A percentile compares a stretch with the other conserved stretches of the same genome.
phyloP scores from a whole-genome alignment of 1,284 basidiomycete genomes.

The Salmacisia buchloeana region DNA sequence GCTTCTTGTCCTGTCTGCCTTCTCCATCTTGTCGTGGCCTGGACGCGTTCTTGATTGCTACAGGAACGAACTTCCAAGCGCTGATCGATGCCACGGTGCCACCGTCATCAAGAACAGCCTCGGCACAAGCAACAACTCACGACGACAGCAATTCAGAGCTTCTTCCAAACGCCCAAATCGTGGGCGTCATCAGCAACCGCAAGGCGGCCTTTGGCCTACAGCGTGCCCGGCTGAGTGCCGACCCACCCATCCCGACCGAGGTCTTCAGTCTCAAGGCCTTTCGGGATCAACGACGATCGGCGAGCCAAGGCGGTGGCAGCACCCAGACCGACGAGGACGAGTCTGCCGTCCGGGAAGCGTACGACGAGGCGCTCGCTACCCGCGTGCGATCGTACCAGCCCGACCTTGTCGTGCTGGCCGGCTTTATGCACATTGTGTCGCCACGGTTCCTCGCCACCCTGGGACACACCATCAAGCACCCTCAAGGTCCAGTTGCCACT shows the following conservation, averaged over 20 bases:
- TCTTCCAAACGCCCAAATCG: slow-evolving; percentile 61
- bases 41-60: too few species aligned
- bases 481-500: too few species aligned
- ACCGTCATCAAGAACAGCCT: too few species aligned
- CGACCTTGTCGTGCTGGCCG: slow-evolving; percentile 84
- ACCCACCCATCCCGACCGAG: slow-evolving; percentile 66
- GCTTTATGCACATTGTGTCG: slow-evolving; percentile 90
- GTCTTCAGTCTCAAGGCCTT: slow-evolving; percentile 82
- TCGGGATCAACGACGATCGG: slow-evolving; percentile 66
- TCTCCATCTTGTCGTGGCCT: too few species aligned
- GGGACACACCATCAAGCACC: too few species aligned
- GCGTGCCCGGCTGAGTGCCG: slow-evolving; percentile 69
- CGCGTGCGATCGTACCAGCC: slow-evolving; percentile 62
- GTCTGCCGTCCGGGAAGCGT: slow-evolving; percentile 74
- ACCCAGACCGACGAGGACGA: too few species aligned
- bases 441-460: slow-evolving; percentile 54
- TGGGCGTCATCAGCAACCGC: slow-evolving; percentile 82
- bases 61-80: slow-evolving; percentile 91
- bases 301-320: too few species aligned
- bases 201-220: slow-evolving; percentile 84
- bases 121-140: too few species aligned
- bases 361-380: slow-evolving; percentile 75
- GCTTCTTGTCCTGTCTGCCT: too few species aligned
- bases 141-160: too few species aligned
- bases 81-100: slow-evolving; percentile 75